Conservation (phyloP, 2,329 filamentous ascomycete genomes). For the Neodidymelliopsis sp. region DNA sequence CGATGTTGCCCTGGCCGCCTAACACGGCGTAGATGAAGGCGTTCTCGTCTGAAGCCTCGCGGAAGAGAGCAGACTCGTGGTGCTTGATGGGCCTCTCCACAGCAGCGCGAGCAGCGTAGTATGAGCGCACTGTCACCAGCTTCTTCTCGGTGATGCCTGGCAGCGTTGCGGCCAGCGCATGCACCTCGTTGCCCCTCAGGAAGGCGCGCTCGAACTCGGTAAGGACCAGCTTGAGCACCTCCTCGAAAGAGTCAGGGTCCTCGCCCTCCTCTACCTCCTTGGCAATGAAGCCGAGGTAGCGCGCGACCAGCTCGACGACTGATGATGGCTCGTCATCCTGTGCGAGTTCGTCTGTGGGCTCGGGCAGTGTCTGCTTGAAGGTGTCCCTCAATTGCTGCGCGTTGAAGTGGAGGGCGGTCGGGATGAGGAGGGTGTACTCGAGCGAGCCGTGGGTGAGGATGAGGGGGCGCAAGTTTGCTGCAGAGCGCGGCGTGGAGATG, state of each 20-base stretch:
- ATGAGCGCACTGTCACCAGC: constrained; percentile 84
- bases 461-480: constrained; percentile 88
- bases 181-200: constrained; percentile 93
- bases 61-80: constrained; percentile 90
- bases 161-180: constrained; percentile 83
- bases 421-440: constrained; percentile 94
- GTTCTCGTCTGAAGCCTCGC: constrained; percentile 83
- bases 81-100: constrained; percentile 85
- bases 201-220: constrained; percentile 98
- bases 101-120: constrained; percentile 87
- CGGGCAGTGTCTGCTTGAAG: constrained; percentile 84
- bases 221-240: constrained; percentile 88
- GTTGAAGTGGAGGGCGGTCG: constrained; percentile 94
- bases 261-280: constrained; percentile 91
- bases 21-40: constrained; percentile 93
- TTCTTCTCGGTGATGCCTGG: constrained; percentile 95
- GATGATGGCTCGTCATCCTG: constrained; percentile 99
- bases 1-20: constrained; percentile 97
- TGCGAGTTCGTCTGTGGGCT: constrained; percentile 94
- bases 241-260: constrained; percentile 88
- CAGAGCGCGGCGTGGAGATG: constrained; percentile 94
- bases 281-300: constrained; percentile 91
- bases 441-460: constrained; percentile 92
- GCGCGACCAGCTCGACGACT: constrained; percentile 86
- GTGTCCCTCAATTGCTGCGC: constrained; percentile 92